Evolutionary conservation across 2,329 filamentous ascomycete species (phyloP), one percentile per base, ranked within the genome.

Genomic region (Claviceps africana): DNA sequence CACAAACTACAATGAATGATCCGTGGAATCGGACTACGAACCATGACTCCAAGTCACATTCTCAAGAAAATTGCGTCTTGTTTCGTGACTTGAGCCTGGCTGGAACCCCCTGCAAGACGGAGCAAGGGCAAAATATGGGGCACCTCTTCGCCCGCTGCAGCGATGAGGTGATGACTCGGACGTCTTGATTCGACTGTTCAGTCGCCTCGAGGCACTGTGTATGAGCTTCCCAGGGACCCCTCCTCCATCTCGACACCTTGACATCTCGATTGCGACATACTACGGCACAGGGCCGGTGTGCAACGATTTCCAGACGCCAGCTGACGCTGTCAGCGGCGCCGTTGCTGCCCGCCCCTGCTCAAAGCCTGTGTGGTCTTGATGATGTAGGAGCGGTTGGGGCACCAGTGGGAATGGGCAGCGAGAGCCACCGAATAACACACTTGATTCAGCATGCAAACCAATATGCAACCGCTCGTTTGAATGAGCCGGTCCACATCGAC

Each of bases 101-200:
- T 31, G 17, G 4, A 25, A n/a, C 15, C 21, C 42, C 30, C 22
- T 47, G 50, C 33, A 40, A 39, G 19, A 47, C 33, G 7, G 22
- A 33, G 19, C 50, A 51, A 47, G 43, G 33, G 50, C 50, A 47
- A 33, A 25, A 21, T 25, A 22, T 51, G 50, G 50, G 43, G n/a
- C 50, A 37, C 21, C n/a, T 37, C 15, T 35, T 50, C 40, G 39
- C 40, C 48, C 33, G 48, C 15, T n/a, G 33, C 22, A 19, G 47
- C 11, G 21, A 48, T 39, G 5, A 10, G 39, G 31, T 19, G 21
- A 48, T 39, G 47, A 39, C 39, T 28, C 21, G n/a, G 17, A 48
- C 33, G 47, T 48, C 47, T 48, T 22, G 13, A 30, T 37, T 47
- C 30, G 19, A 47, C 10, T 21, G 17, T 37, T n/a, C 35, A 37